phyloP scores from a whole-genome alignment of 768 basidiomycete species.

The Boletus pseudopeckii region DNA sequence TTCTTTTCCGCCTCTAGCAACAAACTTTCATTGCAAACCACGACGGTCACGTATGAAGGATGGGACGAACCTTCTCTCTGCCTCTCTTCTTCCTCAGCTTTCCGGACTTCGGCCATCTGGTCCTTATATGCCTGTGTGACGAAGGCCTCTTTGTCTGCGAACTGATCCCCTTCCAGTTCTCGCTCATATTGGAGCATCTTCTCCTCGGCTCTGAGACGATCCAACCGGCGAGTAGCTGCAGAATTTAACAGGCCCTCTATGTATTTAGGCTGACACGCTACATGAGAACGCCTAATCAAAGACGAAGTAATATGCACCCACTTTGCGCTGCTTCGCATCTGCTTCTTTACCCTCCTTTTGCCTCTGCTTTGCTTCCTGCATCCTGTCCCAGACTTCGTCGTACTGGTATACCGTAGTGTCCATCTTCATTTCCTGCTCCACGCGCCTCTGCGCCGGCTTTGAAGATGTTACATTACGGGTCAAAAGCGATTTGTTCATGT shows the following conservation, averaged over 20 bases:
- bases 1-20: conserved; percentile 53
- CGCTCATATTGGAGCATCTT: conserved; percentile 96
- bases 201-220: conserved; percentile 92
- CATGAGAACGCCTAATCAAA: conserved; percentile 7
- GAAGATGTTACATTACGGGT: conserved; percentile 61
- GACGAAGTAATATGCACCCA: conserved; percentile 31
- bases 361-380: conserved; percentile 79
- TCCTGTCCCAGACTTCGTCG: conserved; percentile 93
- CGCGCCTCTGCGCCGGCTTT: conserved; percentile 62
- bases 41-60: neutral
- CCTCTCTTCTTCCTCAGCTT: conserved; percentile 91
- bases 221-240: conserved; percentile 84
- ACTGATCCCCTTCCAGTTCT: conserved; percentile 90
- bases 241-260: conserved; percentile 74
- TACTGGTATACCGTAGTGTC: conserved; percentile 90
- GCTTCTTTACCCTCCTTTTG: conserved; percentile 76
- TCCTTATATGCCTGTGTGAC: conserved; percentile 97
- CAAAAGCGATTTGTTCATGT: conserved; percentile 51
- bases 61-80: conserved; percentile 69
- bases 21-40: neutral
- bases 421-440: conserved; percentile 74
- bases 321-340: conserved; percentile 77
- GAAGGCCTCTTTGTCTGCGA: conserved; percentile 92
- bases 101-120: conserved; percentile 89
- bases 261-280: conserved; percentile 76